A percentile compares a stretch with the other conserved stretches of the same genome.
Conservation (phyloP, 495 filamentous ascomycete species). For the Hyaloscypha finlandica region DNA sequence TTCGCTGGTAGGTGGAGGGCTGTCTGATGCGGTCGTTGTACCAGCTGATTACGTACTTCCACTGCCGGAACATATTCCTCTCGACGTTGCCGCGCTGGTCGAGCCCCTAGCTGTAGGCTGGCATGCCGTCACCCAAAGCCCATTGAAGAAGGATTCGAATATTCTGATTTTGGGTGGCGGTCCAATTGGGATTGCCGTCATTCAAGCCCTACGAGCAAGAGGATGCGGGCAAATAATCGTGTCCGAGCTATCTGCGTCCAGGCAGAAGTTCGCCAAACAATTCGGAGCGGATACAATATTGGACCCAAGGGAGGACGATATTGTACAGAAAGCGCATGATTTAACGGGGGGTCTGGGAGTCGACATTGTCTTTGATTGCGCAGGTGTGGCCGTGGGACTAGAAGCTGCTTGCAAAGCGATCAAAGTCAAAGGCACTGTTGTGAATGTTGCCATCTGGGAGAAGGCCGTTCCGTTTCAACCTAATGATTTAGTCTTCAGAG, state of each 20-base stretch:
- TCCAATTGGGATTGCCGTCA: slow-evolving; percentile 62
- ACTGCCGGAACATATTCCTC: slow-evolving; percentile 50
- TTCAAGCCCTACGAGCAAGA: slow-evolving; percentile 56
- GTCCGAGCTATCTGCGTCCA: slow-evolving; percentile 50
- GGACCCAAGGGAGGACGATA: slow-evolving; percentile 55
- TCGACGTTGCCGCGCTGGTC: slow-evolving; percentile 58
- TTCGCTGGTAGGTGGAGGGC: slow-evolving; percentile 46
- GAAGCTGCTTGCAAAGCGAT: slow-evolving; percentile 50
- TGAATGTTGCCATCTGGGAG: slow-evolving; percentile 67
- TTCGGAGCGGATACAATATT: slow-evolving; percentile 58
- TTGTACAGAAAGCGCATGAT: slow-evolving; percentile 46
- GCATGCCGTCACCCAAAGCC: slow-evolving; percentile 61
- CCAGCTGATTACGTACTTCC: slow-evolving; percentile 41
- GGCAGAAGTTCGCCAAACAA: slow-evolving; percentile 49
- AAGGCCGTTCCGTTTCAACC: slow-evolving; percentile 47
- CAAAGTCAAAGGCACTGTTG: slow-evolving; percentile 54
- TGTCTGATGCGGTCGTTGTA: slow-evolving; percentile 58
- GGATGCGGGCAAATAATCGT: slow-evolving; percentile 56
- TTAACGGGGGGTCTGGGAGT: slow-evolving; percentile 51
- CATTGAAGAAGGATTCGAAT: slow-evolving; percentile 50
- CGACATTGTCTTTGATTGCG: slow-evolving; percentile 59
- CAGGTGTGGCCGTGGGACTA: slow-evolving; percentile 56
- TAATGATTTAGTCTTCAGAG: slow-evolving; percentile 49
- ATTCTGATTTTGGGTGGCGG: slow-evolving; percentile 61
- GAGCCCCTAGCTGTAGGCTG: slow-evolving; percentile 67